phyloP scores from a whole-genome alignment of 192 early-diverging fungal species.

The Coemansia umbellata region DNA sequence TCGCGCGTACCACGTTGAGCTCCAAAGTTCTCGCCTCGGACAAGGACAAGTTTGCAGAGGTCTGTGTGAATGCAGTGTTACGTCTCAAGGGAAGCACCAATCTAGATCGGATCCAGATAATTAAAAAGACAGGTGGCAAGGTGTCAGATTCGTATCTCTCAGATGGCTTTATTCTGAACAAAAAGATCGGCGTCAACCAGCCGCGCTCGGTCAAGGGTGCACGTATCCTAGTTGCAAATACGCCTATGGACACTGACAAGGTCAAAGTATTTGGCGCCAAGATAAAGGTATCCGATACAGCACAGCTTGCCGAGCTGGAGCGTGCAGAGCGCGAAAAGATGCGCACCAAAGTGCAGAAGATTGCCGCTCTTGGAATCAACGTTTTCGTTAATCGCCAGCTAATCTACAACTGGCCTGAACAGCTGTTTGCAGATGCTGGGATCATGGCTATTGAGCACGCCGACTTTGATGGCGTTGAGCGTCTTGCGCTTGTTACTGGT shows the following conservation, averaged over 20 bases:
- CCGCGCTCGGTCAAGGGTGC: slow-evolving; percentile 96
- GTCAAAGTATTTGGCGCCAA: slow-evolving; percentile 99
- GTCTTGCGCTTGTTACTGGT: slow-evolving; percentile 94
- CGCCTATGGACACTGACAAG: slow-evolving; percentile 99
- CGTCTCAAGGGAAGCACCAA: slow-evolving; percentile 95
- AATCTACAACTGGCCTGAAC: slow-evolving; percentile 99
- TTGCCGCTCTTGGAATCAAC: slow-evolving; percentile 95
- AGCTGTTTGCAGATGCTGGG: slow-evolving; percentile 95
- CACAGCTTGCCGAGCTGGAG: slow-evolving; percentile 97
- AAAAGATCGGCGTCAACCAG: slow-evolving; percentile 98
- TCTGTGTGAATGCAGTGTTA: slow-evolving; percentile 96
- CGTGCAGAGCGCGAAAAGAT: slow-evolving; percentile 98
- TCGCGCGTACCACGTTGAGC: slow-evolving; percentile 94
- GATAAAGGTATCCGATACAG: slow-evolving; percentile 92
- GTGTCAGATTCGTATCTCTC: slow-evolving; percentile 93
- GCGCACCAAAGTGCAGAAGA: slow-evolving; percentile 98
- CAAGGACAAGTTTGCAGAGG: slow-evolving; percentile 92
- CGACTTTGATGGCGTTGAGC: slow-evolving; percentile 97
- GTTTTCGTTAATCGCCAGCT: slow-evolving; percentile 99
- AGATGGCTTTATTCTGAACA: slow-evolving; percentile 97
- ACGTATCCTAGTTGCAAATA: slow-evolving; percentile 96
- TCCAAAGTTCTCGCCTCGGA: slow-evolving; percentile 96
- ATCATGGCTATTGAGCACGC: slow-evolving; percentile 98
- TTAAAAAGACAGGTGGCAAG: slow-evolving; percentile 96
- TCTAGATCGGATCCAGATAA: slow-evolving; percentile 98